Evolutionary conservation across 2,329 filamentous ascomycete genomes (phyloP), one percentile per base, ranked within the genome.

Genomic region (Fusarium sp.): DNA sequence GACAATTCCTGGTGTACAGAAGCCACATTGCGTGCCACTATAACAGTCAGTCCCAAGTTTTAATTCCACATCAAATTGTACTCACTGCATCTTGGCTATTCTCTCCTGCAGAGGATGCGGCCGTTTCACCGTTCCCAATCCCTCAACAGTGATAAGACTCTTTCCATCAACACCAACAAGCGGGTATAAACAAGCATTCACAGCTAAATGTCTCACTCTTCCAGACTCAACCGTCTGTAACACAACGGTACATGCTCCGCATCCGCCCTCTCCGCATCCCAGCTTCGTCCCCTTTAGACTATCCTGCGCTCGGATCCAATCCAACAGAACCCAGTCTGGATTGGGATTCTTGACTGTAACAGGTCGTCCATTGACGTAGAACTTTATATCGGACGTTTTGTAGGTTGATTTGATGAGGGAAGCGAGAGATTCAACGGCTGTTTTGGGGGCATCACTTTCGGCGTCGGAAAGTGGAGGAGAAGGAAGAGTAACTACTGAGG

Each of bases 31-130:
- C 0, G 50, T 53, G 0, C 50, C 50, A 48, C 50, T 53, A 3
- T 0, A 3, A 5, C 5, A 8, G 13, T 53, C 17, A 53, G 14
- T 8, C 11, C 20, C 4, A 3, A n/a, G 0, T 3, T 5, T 0
- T 11, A 5, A 13, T 17, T 11, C 17, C 8, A 15, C n/a, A 3
- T 2, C 1, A 0, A 3, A 11, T 29, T 6, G 0, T 5, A 36
- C 49, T 46, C 15, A 53, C 50, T 53, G 50, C 50, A 53, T 53
- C 50, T 53, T 53, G 1, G 50, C 50, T 18, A 53, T 53, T 15
- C 50, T 53, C 18, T 53, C 50, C 11, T 53, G 50, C 0, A 53
- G 50, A 1, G 50, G 50, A 17, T 53, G 50, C 1, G 50, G 50
- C 6, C 11, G 46, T 31, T 48, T 53, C 2, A 53, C 50, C 1